These are phyloP conservation scores for Infundibulicybe gibba DNA, from an alignment of 768 basidiomycete species.

Conservation along the genomic window DNA sequence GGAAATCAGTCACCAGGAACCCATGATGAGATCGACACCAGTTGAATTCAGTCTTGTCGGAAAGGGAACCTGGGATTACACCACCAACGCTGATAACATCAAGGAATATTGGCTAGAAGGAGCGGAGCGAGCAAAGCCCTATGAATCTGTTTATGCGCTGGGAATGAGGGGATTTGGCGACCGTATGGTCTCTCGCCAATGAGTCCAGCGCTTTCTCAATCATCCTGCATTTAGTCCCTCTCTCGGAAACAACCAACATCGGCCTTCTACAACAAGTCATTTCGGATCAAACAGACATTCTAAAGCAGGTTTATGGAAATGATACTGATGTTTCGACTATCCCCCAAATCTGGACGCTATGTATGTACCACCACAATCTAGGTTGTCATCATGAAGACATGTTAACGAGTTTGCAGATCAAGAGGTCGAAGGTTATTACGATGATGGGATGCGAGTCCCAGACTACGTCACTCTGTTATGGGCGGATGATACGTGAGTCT, in stretches of 20 bases:
- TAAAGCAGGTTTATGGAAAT: slow-evolving; percentile 46
- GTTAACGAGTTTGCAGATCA: slow-evolving; percentile 27
- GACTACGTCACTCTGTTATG: slow-evolving; percentile 67
- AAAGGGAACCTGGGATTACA: slow-evolving; percentile 61
- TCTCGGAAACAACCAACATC: slow-evolving; percentile 48
- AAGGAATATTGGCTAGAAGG: slow-evolving; percentile 62
- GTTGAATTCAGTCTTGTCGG: slow-evolving; percentile 60
- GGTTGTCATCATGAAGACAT: not conserved
- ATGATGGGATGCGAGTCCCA: slow-evolving; percentile 55
- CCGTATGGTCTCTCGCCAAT: slow-evolving; percentile 23
- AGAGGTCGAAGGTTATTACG: slow-evolving; percentile 68
- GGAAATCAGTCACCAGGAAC: slow-evolving; percentile 57
- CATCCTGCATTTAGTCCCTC: slow-evolving; percentile 34
- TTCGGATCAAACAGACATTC: slow-evolving; percentile 56
- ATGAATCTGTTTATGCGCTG: slow-evolving; percentile 61
- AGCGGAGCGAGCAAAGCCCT: slow-evolving; percentile 51
- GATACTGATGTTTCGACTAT: slow-evolving; percentile 34
- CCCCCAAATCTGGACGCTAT: slow-evolving; percentile 66
- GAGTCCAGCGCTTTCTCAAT: not conserved
- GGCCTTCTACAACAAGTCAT: slow-evolving; percentile 52
- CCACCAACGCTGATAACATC: slow-evolving; percentile 48
- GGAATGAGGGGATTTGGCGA: slow-evolving; percentile 69
- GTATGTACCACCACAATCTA: slow-evolving; percentile 27
- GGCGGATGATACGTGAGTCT: slow-evolving; percentile 66
- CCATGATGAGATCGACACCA: slow-evolving; percentile 70